Evolutionary conservation across 768 basidiomycete genomes (phyloP).

Genomic region (Pholiota conissans): DNA sequence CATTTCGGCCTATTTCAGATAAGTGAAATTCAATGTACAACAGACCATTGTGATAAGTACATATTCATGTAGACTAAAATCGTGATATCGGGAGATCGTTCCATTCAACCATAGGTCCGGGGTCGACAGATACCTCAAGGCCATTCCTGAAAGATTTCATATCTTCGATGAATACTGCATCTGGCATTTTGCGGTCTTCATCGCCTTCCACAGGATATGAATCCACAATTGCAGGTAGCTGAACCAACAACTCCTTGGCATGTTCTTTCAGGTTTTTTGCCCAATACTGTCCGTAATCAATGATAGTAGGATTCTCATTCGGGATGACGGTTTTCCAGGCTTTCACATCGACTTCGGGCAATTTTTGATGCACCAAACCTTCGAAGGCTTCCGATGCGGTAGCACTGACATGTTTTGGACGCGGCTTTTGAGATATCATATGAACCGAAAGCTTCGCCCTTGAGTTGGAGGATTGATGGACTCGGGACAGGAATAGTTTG

Average conservation of each 20-base stretch:
- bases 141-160: slow-evolving; percentile 62
- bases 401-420: slow-evolving; percentile 58
- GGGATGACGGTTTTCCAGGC: slow-evolving; percentile 53
- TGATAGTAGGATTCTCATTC: slow-evolving; percentile 55
- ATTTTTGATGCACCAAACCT: slow-evolving; percentile 44
- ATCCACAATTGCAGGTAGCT: slow-evolving; percentile 58
- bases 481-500: slow-evolving; percentile 62
- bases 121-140: slow-evolving; percentile 52
- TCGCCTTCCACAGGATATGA: slow-evolving; percentile 55
- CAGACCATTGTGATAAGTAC: too few relatives aligned
- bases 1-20: background rate
- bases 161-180: slow-evolving; percentile 66
- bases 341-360: slow-evolving; percentile 48
- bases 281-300: slow-evolving; percentile 71
- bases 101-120: slow-evolving; percentile 74
- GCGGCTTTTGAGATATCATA: slow-evolving; percentile 68
- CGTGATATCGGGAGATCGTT: slow-evolving; percentile 57
- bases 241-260: slow-evolving; percentile 45
- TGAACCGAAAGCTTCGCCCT: slow-evolving; percentile 88
- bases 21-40: too few relatives aligned
- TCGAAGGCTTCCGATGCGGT: slow-evolving; percentile 67
- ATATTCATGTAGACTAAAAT: too few relatives aligned
- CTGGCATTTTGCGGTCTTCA: slow-evolving; percentile 41
- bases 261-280: slow-evolving; percentile 40
- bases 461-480: slow-evolving; percentile 66